A percentile compares a stretch with the other conserved stretches of the same genome.
These are phyloP conservation scores for Lachancea waltii DNA, from an alignment of 805 yeast genomes.

Conservation along the genomic window DNA sequence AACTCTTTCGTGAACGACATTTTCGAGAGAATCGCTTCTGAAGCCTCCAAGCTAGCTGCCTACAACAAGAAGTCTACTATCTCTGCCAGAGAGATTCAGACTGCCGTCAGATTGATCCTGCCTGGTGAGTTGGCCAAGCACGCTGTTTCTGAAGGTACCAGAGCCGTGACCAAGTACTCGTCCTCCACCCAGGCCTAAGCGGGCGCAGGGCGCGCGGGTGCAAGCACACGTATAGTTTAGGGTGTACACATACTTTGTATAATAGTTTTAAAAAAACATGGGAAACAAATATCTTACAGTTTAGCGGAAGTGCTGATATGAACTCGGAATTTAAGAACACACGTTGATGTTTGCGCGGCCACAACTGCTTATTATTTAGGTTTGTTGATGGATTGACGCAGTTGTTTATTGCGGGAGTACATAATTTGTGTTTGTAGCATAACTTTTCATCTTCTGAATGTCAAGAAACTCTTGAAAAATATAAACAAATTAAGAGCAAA, in stretches of 20 bases:
- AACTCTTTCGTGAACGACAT: conserved; percentile 97
- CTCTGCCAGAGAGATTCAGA: conserved; percentile 97
- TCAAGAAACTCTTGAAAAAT: no score
- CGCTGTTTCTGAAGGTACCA: conserved; percentile 97
- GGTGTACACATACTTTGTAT: conserved; percentile 2
- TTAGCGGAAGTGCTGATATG: no score
- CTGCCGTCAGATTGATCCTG: conserved; percentile 94
- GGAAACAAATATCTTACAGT: no score
- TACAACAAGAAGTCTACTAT: conserved; percentile 97
- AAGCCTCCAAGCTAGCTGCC: conserved; percentile 97
- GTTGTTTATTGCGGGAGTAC: no score
- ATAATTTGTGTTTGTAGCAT: no score
- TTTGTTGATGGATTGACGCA: no score
- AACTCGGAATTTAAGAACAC: no score
- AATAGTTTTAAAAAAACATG: conserved; percentile 8
- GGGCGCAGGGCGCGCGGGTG: no score
- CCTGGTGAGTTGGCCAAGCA: conserved; percentile 99
- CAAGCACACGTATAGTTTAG: background rate
- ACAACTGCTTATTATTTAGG: no score
- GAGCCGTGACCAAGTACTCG: conserved; percentile 95
- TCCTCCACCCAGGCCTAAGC: conserved; percentile 45
- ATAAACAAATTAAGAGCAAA: no score
- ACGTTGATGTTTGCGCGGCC: no score
- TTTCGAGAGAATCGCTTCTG: conserved; percentile 96
- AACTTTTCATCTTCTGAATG: no score